phyloP scores from a whole-genome alignment of 2,329 filamentous ascomycete species.

The Hypoxylon sp. region DNA sequence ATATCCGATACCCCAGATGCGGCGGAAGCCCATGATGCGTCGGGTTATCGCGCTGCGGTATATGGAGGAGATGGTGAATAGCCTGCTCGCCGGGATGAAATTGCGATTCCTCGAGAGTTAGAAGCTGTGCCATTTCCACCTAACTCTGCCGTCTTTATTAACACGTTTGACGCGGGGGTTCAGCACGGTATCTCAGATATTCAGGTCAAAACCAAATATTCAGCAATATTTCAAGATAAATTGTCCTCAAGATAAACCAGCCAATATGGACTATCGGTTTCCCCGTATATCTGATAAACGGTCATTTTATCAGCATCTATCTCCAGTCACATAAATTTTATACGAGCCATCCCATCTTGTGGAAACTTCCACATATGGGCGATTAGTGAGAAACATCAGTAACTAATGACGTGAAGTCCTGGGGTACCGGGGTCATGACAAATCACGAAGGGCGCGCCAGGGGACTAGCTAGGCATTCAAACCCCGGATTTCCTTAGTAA shows the following conservation, averaged over 20 bases:
- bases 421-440: constrained; percentile 17
- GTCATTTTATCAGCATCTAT: neutral
- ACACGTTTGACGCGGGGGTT: neutral
- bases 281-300: constrained; percentile 1
- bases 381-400: constrained; percentile 12
- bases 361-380: neutral
- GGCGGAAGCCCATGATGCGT: constrained; percentile 74
- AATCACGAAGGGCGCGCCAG: constrained; percentile 38
- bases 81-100: constrained; percentile 78
- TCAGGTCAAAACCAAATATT: neutral
- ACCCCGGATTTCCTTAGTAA: constrained; percentile 31
- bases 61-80: constrained; percentile 73
- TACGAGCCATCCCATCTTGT: neutral
- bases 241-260: neutral
- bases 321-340: neutral
- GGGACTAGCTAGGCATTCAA: constrained; percentile 32
- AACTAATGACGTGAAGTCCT: constrained; percentile 10
- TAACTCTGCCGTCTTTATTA: neutral
- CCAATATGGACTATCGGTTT: neutral
- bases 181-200: neutral
- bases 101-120: constrained; percentile 43
- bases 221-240: neutral
- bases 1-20: constrained; percentile 72
- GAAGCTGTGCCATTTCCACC: constrained; percentile 42
- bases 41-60: constrained; percentile 74